Conservation (phyloP, 768 basidiomycete genomes). For the Lentinula raphanica region DNA sequence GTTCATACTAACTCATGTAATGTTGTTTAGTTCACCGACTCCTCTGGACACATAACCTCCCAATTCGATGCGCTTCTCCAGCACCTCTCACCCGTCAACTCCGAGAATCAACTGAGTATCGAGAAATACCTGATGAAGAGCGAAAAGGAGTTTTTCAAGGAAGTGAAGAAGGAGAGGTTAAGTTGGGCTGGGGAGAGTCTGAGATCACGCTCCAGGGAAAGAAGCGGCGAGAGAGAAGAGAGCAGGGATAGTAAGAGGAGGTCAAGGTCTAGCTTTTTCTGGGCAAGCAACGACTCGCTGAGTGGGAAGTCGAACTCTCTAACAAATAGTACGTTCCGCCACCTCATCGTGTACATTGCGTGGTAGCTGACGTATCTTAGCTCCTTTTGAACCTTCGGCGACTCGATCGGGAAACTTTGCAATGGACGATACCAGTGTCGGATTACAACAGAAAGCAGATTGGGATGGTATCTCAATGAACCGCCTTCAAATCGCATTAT, state of each 20-base stretch:
- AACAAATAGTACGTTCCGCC: constrained; percentile 65
- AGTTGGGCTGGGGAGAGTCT: constrained; percentile 73
- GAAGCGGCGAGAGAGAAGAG: too few species aligned
- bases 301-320: constrained; percentile 31
- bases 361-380: too few species aligned
- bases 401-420: too few species aligned
- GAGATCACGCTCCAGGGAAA: constrained; percentile 46
- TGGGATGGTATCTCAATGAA: constrained; percentile 56
- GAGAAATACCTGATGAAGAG: constrained; percentile 88
- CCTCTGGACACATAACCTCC: constrained; percentile 86
- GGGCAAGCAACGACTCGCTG: constrained; percentile 49
- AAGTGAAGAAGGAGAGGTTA: constrained; percentile 83
- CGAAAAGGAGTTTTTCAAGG: constrained; percentile 90
- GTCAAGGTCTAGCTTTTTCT: constrained; percentile 44
- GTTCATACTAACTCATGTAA: too few species aligned
- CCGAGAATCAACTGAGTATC: constrained; percentile 86
- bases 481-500: constrained; percentile 76
- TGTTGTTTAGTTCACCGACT: constrained; percentile 87
- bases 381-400: too few species aligned
- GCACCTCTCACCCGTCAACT: constrained; percentile 74
- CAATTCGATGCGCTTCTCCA: constrained; percentile 87
- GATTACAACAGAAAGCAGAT: too few species aligned
- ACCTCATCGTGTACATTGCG: too few species aligned
- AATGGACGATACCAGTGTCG: too few species aligned
- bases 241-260: too few species aligned